Base-by-base conservation (phyloP, 2,329 filamentous ascomycete genomes). In the Ophiostoma piceae region DNA sequence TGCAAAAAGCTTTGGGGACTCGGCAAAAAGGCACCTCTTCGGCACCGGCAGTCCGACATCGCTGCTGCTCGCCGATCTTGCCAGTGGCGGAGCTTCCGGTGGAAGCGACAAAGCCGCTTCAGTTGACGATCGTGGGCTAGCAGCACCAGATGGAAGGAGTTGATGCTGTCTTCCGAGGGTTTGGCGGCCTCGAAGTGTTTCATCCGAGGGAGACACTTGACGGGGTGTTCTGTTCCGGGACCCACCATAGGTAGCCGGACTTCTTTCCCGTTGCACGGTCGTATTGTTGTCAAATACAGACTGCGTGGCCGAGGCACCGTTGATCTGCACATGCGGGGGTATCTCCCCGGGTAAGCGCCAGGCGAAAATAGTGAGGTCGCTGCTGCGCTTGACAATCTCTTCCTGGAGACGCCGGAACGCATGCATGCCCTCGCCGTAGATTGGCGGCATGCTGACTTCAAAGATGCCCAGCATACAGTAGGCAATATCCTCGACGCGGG, bases 391-490 rank as follows among this genome's bases (percentile, higher is more conserved):
- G 67, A 73, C 29, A 67, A 74, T 73, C 67, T 74, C 72, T 67
- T 74, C 72, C 65, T 75, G 73, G 26, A 74, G 68, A 2, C 74
- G 71, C 16, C 70, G 69, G 64, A 75, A 75, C 4, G 74, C 70
- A 9, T 51, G 47, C 14, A 39, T 47, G 12, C 73, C 73, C 57
- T 75, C 74, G n/a, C 74, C 74, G 60, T 75, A 75, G 12, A 71
- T 3, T 35, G 74, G 54, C 14, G 73, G 72, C 72, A 75, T 73
- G 67, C 70, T 69, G 22, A 74, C 67, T 32, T 71, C 69, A 43
- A 74, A 74, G 7, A 75, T 69, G 2, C 73, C 73, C 11, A 75
- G 68, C 32, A 75, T 70, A 66, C 71, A 73, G 71, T 75, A 75
- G 8, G 73, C 73, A n/a, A 39, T 22, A 60, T 75, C 74, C 39